A percentile compares a stretch with the other conserved stretches of the same genome.
Conservation (phyloP, 192 early-diverging fungal species). For the Coemansia sp. region DNA sequence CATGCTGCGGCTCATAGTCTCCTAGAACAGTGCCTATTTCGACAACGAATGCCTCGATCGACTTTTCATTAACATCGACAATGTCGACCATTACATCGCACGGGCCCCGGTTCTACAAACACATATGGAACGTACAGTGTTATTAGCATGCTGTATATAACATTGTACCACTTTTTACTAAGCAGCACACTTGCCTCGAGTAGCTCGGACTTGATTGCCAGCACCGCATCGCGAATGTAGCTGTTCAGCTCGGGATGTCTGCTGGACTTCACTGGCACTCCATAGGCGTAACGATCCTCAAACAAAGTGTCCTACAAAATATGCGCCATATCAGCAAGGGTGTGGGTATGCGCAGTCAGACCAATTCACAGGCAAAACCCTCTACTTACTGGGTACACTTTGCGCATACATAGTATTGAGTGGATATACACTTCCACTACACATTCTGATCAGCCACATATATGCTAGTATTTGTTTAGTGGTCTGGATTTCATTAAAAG, state of each 20-base stretch:
- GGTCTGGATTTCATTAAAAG: too few species aligned
- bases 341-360: not conserved
- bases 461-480: not conserved
- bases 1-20: slow-evolving; percentile 21
- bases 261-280: slow-evolving; percentile 54
- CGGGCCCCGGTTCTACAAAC: slow-evolving; percentile 14
- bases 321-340: not conserved
- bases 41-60: slow-evolving; percentile 38
- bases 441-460: not conserved
- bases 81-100: slow-evolving; percentile 44
- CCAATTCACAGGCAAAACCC: not conserved
- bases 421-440: slow-evolving; percentile 52
- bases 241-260: slow-evolving; percentile 55
- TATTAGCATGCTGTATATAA: not conserved
- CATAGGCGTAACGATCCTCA: slow-evolving; percentile 46
- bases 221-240: slow-evolving; percentile 48
- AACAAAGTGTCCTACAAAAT: slow-evolving; percentile 44
- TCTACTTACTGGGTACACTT: slow-evolving; percentile 42
- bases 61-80: slow-evolving; percentile 18
- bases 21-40: slow-evolving; percentile 28
- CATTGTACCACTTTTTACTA: not conserved
- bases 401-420: slow-evolving; percentile 24
- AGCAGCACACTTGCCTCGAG: slow-evolving; percentile 26
- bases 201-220: slow-evolving; percentile 40
- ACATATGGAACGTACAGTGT: not conserved